A percentile compares a stretch with the other conserved stretches of the same genome.
phyloP scores from a whole-genome alignment of 2,329 filamentous ascomycete species.

The Spiromastix sp. region DNA sequence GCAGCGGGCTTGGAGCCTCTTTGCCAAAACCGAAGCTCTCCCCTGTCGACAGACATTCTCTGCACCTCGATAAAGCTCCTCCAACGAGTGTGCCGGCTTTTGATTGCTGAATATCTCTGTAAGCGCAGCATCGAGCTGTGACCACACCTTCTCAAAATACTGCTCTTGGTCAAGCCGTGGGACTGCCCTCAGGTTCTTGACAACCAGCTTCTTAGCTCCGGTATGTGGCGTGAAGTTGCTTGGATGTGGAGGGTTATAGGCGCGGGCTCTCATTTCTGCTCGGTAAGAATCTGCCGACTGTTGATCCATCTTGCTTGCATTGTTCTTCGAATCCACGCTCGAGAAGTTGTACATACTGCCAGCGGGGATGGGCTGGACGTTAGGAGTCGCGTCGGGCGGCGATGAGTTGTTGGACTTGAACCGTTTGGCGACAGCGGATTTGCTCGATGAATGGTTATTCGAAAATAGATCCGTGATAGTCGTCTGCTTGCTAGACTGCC shows the following conservation, averaged over 20 bases:
- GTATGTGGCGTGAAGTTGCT: conserved; percentile 58
- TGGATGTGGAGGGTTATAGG: conserved; percentile 25
- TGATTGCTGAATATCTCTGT: conserved; percentile 58
- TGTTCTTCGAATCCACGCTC: conserved; percentile 24
- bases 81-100: conserved; percentile 61
- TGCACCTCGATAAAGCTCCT: conserved; percentile 79
- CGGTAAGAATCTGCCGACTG: conserved; percentile 13
- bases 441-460: conserved; percentile 17
- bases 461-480: conserved; percentile 38
- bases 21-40: conserved; percentile 57
- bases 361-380: conserved; percentile 18
- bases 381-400: not conserved
- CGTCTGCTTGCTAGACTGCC: conserved; percentile 20
- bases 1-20: conserved; percentile 55
- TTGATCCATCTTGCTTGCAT: conserved; percentile 23
- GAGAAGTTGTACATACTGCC: conserved; percentile 47
- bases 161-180: conserved; percentile 57
- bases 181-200: conserved; percentile 74
- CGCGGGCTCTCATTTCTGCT: conserved; percentile 9
- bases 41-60: conserved; percentile 84
- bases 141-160: conserved; percentile 69
- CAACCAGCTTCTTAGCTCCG: conserved; percentile 76
- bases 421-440: conserved; percentile 21
- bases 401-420: too few species aligned
- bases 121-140: conserved; percentile 63